Evolutionary conservation across 2,329 filamentous ascomycete species (phyloP), one percentile per base, ranked within the genome.

Genomic region (Neofusicoccum umdonicola): DNA sequence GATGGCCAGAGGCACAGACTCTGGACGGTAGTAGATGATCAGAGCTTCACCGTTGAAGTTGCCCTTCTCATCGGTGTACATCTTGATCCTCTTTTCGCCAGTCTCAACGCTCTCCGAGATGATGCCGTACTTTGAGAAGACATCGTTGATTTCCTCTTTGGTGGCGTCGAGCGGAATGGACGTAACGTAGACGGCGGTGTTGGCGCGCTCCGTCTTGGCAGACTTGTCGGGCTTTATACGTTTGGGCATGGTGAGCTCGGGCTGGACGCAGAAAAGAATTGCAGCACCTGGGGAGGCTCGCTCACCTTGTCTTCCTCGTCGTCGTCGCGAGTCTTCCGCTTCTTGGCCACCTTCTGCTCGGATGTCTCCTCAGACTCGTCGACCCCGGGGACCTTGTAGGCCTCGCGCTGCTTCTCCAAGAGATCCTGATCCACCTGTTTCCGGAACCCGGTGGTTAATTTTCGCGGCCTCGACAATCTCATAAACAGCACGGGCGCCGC

Each of bases 91-190:
- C 50, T 92, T 92, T 51, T 88, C 86, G 64, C 92, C 91, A 71
- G 88, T 93, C 73, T 97, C 93, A 68, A 97, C 93, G 78, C 96
- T 91, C 78, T 98, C 93, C 56, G 94, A 92, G 68, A 99, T 93
- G 69, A 98, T 90, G 66, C 93, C 93, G 72, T 87, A 96, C 76
- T 92, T 94, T 56, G 89, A 92, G 80, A 99, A 99, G 34, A 91
- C 83, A 27, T 92, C 86, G 69, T 90, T 85, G 15, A 99, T 87
- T 79, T 99, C 95, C 35, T 90, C 87, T 47, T 89, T 82, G 0
- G 90, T 91, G 48, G 87, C 90, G 75, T 98, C 92, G 44, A 83
- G 78, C 0, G 95, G 96, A 3, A 99, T 85, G 12, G 91, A 92
- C 4, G 93, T 96, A 54, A 97, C 90, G 80, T 94, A 99, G 68